A percentile compares a stretch with the other conserved stretches of the same genome.
Evolutionary conservation across 768 basidiomycete species (phyloP).

Genomic region (Leccinum obscurum): DNA sequence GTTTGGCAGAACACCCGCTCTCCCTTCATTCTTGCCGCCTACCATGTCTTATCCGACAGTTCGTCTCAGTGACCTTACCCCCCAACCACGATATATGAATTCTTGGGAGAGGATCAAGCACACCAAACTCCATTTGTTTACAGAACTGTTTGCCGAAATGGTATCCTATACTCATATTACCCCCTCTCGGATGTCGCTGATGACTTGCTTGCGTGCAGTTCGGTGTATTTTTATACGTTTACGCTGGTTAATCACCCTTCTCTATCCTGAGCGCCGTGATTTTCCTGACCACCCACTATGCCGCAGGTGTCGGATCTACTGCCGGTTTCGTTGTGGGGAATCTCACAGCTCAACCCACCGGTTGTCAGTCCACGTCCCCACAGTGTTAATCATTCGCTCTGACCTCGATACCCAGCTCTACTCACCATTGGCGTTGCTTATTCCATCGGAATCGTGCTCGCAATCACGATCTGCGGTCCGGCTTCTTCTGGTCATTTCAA

Average conservation of each 20-base stretch:
- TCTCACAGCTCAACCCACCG: constrained; percentile 42
- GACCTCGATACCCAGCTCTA: constrained; percentile 39
- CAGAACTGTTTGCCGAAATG: constrained; percentile 62
- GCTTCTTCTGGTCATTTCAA: constrained; percentile 68
- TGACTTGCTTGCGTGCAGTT: constrained; percentile 35
- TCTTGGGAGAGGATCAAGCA: constrained; percentile 54
- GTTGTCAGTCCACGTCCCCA: constrained; percentile 43
- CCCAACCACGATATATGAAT: constrained; percentile 40
- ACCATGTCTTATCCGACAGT: constrained; percentile 31
- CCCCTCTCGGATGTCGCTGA: constrained; percentile 1
- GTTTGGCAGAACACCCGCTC: background rate
- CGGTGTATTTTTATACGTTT: constrained; percentile 63
- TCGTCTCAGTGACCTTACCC: constrained; percentile 43
- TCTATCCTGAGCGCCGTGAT: background rate
- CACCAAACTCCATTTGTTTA: constrained; percentile 48
- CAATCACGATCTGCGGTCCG: constrained; percentile 48
- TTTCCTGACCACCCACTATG: background rate
- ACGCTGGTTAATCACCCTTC: constrained; percentile 39
- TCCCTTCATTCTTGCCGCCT: background rate
- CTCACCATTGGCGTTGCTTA: constrained; percentile 60
- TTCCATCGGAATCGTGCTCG: constrained; percentile 59
- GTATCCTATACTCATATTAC: constrained; percentile 33
- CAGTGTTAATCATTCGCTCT: background rate
- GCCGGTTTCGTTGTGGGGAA: constrained; percentile 51
- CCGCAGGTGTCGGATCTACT: constrained; percentile 53